phyloP scores from a whole-genome alignment of 2,329 filamentous ascomycete species.

The Clarireedia homoeocarpa region DNA sequence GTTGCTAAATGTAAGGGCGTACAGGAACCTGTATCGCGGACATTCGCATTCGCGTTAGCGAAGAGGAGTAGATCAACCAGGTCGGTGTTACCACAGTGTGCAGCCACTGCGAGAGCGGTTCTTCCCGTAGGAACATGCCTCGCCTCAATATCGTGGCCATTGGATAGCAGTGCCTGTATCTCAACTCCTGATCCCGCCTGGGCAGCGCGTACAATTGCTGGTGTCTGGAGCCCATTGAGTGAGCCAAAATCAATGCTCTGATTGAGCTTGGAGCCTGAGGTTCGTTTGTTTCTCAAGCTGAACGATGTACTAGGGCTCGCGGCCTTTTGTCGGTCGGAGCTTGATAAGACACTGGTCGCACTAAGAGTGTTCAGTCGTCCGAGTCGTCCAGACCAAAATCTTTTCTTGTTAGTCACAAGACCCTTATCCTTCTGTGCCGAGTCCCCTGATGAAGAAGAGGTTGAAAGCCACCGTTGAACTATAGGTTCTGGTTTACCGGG shows the following conservation, averaged over 20 bases:
- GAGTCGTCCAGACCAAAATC: background rate
- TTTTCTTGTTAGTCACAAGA: background rate
- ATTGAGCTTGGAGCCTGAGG: background rate
- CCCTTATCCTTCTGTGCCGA: background rate
- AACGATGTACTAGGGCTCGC: background rate
- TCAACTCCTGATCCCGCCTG: background rate
- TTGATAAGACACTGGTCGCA: background rate
- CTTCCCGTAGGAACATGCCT: background rate
- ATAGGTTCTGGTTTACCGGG: slow-evolving; percentile 1
- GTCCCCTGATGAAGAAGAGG: slow-evolving; percentile 1
- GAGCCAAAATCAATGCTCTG: slow-evolving; percentile 2
- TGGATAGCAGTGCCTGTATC: background rate
- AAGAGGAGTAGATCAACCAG: background rate
- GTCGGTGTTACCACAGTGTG: background rate
- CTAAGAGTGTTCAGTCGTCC: background rate
- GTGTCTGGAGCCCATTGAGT: background rate
- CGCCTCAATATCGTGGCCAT: background rate
- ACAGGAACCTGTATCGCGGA: background rate
- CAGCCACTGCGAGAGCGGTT: slow-evolving; percentile 1
- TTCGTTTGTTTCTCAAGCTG: background rate
- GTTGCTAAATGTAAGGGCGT: slow-evolving; percentile 1
- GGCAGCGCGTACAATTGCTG: background rate
- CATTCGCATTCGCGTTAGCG: background rate
- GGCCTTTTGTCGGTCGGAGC: background rate
- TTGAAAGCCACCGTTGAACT: background rate